Conservation (phyloP, 2,329 filamentous ascomycete genomes). For the Zymoseptoria ardabiliae region DNA sequence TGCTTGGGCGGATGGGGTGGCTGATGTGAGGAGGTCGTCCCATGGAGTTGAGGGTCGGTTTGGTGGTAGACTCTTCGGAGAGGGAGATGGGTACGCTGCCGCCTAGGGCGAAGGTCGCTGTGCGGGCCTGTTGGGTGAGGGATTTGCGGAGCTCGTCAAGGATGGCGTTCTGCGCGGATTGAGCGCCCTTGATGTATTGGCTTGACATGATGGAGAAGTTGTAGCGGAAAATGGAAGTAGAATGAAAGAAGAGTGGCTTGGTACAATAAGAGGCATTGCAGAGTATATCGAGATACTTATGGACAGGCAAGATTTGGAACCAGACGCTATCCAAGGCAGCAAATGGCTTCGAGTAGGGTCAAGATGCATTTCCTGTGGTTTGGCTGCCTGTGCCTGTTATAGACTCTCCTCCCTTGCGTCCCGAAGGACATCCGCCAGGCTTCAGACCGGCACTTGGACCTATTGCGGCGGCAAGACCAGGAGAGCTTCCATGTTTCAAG, state of each 20-base stretch:
- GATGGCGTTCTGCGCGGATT: not conserved
- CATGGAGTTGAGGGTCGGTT: not conserved
- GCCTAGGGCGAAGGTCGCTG: constrained; percentile 4
- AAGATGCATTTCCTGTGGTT: not conserved
- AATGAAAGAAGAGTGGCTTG: not conserved
- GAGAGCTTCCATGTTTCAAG: not conserved
- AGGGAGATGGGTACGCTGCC: not conserved
- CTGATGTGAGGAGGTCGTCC: not conserved
- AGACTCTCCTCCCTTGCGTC: not conserved
- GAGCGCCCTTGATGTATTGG: not conserved
- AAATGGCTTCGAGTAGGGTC: not conserved
- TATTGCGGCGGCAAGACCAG: too few species aligned
- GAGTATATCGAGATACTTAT: not conserved
- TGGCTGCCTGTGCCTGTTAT: not conserved
- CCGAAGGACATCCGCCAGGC: not conserved
- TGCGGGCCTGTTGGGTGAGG: not conserved
- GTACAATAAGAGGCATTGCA: not conserved
- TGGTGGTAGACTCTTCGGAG: not conserved
- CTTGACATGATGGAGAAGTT: not conserved
- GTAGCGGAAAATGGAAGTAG: not conserved
- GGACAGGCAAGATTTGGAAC: not conserved
- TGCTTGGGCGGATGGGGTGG: not conserved
- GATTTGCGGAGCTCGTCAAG: constrained; percentile 1
- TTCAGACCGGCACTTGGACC: not conserved
- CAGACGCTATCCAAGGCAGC: not conserved